A percentile compares a stretch with the other conserved stretches of the same genome.
phyloP scores from a whole-genome alignment of 2,329 filamentous ascomycete genomes.

The Botrytis tulipae region DNA sequence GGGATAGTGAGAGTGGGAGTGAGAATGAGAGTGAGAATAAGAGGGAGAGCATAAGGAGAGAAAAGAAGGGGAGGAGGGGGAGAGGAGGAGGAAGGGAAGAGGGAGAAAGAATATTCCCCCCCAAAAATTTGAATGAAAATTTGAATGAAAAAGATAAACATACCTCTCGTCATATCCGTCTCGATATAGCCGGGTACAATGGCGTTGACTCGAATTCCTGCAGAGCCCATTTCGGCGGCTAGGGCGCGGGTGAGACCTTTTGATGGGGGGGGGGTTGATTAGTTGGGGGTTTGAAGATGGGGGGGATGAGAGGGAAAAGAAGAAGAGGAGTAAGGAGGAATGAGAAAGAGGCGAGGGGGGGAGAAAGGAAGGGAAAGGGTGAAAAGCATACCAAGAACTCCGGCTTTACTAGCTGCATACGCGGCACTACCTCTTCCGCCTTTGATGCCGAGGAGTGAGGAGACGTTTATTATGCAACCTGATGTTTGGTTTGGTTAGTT shows the following conservation, averaged over 20 bases:
- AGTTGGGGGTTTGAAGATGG: background rate
- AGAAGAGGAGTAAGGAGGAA: background rate
- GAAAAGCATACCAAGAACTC: slow-evolving; percentile 58
- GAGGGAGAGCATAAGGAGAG: no score
- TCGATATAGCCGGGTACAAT: slow-evolving; percentile 81
- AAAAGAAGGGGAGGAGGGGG: background rate
- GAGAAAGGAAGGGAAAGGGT: background rate
- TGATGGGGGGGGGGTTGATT: background rate
- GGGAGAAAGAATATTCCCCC: background rate
- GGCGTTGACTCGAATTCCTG: slow-evolving; percentile 72
- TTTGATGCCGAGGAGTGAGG: slow-evolving; percentile 69
- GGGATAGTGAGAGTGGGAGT: background rate
- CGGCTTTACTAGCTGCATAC: slow-evolving; percentile 80
- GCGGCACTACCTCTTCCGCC: slow-evolving; percentile 68
- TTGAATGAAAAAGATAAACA: slow-evolving; percentile 18
- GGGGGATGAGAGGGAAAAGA: background rate
- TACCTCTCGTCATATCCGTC: slow-evolving; percentile 76
- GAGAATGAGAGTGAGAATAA: background rate
- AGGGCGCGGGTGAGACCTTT: slow-evolving; percentile 67
- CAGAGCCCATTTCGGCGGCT: slow-evolving; percentile 58
- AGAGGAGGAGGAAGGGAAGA: background rate
- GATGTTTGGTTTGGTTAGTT: background rate
- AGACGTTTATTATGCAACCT: slow-evolving; percentile 78
- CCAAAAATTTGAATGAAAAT: background rate
- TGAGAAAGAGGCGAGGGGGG: background rate